phyloP scores from a whole-genome alignment of 345 rosid genomes.

The Durio zibethinus region DNA sequence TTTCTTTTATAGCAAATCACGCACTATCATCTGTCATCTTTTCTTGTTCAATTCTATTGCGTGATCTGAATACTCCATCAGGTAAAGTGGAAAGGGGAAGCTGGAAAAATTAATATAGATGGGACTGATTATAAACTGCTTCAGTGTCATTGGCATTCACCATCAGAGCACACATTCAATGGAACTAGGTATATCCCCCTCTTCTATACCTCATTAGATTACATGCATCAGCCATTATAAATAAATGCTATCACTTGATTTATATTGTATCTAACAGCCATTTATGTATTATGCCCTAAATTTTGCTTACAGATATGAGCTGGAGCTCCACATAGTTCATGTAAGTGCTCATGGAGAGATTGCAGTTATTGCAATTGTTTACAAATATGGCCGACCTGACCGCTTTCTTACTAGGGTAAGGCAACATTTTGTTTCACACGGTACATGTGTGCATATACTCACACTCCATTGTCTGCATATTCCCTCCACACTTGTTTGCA shows the following conservation, averaged over 20 bases:
- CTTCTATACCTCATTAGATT: neutral
- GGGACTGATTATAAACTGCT: constrained; percentile 39
- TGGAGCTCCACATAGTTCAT: constrained; percentile 76
- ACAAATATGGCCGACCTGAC: constrained; percentile 53
- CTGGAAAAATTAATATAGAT: constrained; percentile 51
- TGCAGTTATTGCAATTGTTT: constrained; percentile 58
- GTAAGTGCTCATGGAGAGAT: constrained; percentile 20
- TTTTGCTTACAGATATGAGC: constrained; percentile 28
- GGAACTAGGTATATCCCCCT: constrained; percentile 42
- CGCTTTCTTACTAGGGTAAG: constrained; percentile 51
- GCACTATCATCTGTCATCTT: neutral
- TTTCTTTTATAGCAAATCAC: neutral
- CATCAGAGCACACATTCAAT: constrained; percentile 61
- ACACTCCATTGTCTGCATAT: neutral
- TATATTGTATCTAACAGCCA: neutral
- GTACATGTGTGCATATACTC: neutral
- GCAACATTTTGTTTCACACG: neutral
- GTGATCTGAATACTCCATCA: constrained; percentile 14
- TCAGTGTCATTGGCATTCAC: constrained; percentile 73
- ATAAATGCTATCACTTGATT: neutral
- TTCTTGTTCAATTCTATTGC: neutral
- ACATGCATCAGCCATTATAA: neutral
- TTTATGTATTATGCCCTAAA: neutral
- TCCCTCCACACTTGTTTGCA: neutral
- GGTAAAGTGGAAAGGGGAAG: constrained; percentile 68